Percentiles rank a stretch among this genome's conserved stretches.
Evolutionary conservation across 305 asterid species (phyloP).

Genomic region (Salvia sclarea): DNA sequence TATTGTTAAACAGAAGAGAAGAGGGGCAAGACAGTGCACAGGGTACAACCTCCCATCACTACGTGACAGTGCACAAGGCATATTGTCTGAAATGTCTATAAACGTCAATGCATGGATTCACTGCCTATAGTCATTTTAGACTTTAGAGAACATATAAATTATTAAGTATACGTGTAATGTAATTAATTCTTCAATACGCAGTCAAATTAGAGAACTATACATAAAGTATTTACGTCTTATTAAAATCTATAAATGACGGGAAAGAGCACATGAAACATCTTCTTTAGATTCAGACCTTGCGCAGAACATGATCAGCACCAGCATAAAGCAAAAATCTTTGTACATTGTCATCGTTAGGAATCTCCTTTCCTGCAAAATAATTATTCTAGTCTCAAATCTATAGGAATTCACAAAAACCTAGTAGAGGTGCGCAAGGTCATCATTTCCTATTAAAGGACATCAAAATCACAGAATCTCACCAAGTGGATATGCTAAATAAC

Average conservation of each 20-base stretch:
- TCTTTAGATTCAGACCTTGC: conserved; percentile 50
- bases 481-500: neutral
- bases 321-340: conserved; percentile 56
- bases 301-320: conserved; percentile 72
- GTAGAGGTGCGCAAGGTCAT: conserved; percentile 7
- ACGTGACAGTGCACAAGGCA: too few species aligned
- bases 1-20: neutral
- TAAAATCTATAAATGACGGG: neutral
- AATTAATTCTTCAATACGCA: neutral
- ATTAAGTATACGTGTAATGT: neutral
- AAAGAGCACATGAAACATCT: neutral
- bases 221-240: conserved; percentile 11
- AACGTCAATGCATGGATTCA: neutral
- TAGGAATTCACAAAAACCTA: conserved; percentile 12
- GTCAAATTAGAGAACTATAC: neutral
- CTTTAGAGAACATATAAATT: neutral
- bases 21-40: neutral
- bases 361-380: conserved; percentile 64
- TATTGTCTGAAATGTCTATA: conserved; percentile 5
- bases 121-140: conserved; percentile 8
- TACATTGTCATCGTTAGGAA: conserved; percentile 57
- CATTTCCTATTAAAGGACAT: conserved; percentile 3
- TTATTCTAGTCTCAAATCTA: conserved; percentile 9
- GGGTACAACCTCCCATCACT: too few species aligned
- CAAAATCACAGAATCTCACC: conserved; percentile 8